phyloP scores from a whole-genome alignment of 2,329 filamentous ascomycete genomes.

The Calonectria naviculata region DNA sequence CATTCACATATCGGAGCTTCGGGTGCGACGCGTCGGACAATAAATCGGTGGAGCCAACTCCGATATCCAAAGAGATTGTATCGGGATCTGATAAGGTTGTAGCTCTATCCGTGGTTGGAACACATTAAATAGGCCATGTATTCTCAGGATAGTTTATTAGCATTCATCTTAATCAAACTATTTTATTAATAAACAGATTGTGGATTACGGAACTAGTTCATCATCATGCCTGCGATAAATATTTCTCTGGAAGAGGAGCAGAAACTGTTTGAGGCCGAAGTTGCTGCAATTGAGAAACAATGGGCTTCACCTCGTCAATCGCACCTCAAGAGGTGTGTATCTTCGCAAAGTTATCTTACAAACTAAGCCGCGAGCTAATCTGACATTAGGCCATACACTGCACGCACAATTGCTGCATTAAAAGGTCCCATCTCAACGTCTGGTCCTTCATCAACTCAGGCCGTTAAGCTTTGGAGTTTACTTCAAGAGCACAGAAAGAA shows the following conservation, averaged over 20 bases:
- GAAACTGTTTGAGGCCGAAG: conserved; percentile 44
- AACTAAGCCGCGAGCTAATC: neutral
- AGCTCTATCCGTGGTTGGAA: too few relatives aligned
- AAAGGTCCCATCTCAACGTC: conserved; percentile 41
- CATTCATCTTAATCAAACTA: too few relatives aligned
- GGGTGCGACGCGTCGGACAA: neutral
- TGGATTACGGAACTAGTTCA: neutral
- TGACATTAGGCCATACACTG: conserved; percentile 17
- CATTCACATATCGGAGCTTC: neutral
- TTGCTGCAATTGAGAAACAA: conserved; percentile 47
- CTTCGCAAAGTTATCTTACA: too few relatives aligned
- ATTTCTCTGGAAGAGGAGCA: conserved; percentile 38
- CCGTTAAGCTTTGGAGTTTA: conserved; percentile 49
- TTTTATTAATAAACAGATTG: too few relatives aligned
- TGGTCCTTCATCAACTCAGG: conserved; percentile 45
- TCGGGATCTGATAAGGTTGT: too few relatives aligned
- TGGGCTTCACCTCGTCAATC: conserved; percentile 44
- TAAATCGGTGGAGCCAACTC: too few relatives aligned
- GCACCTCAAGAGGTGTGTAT: conserved; percentile 39
- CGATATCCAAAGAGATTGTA: too few relatives aligned
- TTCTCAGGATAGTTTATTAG: too few relatives aligned
- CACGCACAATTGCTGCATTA: conserved; percentile 47
- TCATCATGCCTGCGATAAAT: conserved; percentile 10
- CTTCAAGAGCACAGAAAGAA: conserved; percentile 47
- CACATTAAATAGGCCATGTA: too few relatives aligned